Conservation (phyloP, 1,284 basidiomycete species). For the Coriolopsis trogii region DNA sequence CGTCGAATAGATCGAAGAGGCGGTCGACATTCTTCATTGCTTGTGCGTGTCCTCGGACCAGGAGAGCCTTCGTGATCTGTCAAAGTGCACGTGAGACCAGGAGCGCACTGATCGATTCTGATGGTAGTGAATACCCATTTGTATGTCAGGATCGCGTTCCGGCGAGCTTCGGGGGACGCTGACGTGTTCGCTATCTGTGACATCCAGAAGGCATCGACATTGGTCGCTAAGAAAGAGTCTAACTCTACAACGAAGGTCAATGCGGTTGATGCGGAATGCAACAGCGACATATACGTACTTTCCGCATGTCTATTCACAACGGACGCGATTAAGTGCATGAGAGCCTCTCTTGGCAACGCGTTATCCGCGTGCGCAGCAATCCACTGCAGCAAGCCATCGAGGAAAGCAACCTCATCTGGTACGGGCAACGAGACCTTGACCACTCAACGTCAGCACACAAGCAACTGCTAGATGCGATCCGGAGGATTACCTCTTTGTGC, state of each 20-base stretch:
- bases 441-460: neutral
- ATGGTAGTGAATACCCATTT: conserved; percentile 58
- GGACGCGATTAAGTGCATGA: conserved; percentile 64
- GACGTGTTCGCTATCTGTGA: conserved; percentile 42
- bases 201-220: conserved; percentile 49
- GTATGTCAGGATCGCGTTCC: conserved; percentile 64
- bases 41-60: conserved; percentile 69
- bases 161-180: conserved; percentile 43
- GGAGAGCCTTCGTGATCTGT: conserved; percentile 79
- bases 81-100: conserved; percentile 13
- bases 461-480: neutral
- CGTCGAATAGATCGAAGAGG: conserved; percentile 71
- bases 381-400: conserved; percentile 63
- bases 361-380: conserved; percentile 51
- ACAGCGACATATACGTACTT: conserved; percentile 41
- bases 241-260: conserved; percentile 25
- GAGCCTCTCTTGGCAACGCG: conserved; percentile 59
- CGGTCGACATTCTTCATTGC: conserved; percentile 61
- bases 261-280: conserved; percentile 8
- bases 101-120: conserved; percentile 6
- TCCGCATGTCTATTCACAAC: conserved; percentile 77
- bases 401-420: conserved; percentile 50
- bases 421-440: conserved; percentile 53
- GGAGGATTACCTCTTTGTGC: conserved; percentile 59
- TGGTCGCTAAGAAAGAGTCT: conserved; percentile 27